These are phyloP conservation scores for Camptophora hylomeconis DNA, from an alignment of 2,329 filamentous ascomycete genomes.

Conservation along the genomic window DNA sequence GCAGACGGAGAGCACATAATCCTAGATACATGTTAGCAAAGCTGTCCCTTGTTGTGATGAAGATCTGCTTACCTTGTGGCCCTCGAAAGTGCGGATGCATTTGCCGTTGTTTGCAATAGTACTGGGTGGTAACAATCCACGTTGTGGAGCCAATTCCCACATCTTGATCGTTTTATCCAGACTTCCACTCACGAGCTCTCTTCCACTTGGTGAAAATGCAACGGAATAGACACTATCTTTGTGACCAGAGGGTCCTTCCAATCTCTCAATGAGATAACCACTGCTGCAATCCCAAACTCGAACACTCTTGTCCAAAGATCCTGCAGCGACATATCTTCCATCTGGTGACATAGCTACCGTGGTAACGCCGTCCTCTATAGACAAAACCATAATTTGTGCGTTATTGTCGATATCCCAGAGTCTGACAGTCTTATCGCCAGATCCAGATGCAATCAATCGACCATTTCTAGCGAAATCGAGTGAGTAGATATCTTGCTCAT, in stretches of 20 bases:
- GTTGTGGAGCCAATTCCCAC: slow-evolving; percentile 77
- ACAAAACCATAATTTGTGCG: slow-evolving; percentile 68
- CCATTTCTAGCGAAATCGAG: slow-evolving; percentile 91
- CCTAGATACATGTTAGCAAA: slow-evolving; percentile 40
- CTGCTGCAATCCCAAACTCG: slow-evolving; percentile 88
- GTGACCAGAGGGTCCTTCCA: slow-evolving; percentile 87
- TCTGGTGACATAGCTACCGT: slow-evolving; percentile 96
- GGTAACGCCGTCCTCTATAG: slow-evolving; percentile 92
- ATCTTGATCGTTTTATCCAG: slow-evolving; percentile 98
- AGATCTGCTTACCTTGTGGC: slow-evolving; percentile 60
- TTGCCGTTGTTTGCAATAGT: slow-evolving; percentile 70
- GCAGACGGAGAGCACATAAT: slow-evolving; percentile 92
- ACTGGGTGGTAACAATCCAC: slow-evolving; percentile 47
- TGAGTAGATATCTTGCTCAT: slow-evolving; percentile 97
- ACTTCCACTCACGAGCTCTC: slow-evolving; percentile 85
- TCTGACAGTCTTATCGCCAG: slow-evolving; percentile 84
- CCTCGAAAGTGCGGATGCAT: slow-evolving; percentile 93
- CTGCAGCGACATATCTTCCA: slow-evolving; percentile 84
- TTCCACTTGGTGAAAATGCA: slow-evolving; percentile 85
- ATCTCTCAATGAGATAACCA: slow-evolving; percentile 75
- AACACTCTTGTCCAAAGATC: slow-evolving; percentile 93
- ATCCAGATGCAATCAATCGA: slow-evolving; percentile 86
- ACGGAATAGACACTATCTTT: slow-evolving; percentile 96
- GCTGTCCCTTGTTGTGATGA: slow-evolving; percentile 5
- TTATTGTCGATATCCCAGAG: slow-evolving; percentile 90